phyloP scores from a whole-genome alignment of 345 rosid genomes.

The Gynandropsis gynandra region DNA sequence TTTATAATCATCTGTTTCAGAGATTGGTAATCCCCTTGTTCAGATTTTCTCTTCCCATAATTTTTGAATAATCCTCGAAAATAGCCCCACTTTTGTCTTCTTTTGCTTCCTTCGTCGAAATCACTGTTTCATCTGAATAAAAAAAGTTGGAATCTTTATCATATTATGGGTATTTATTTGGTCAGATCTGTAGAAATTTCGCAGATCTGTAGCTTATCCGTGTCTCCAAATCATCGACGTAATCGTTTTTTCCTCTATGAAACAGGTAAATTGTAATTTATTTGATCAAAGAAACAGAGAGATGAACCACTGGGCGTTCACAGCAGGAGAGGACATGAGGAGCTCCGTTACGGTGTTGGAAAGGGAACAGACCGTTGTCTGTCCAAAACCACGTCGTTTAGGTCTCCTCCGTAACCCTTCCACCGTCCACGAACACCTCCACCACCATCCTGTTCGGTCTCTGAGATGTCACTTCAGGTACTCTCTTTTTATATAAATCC shows the following conservation, averaged over 20 bases:
- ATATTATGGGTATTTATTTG: too few relatives aligned
- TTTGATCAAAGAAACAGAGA: neutral
- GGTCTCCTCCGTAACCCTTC: slow-evolving; percentile 24
- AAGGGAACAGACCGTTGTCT: slow-evolving; percentile 47
- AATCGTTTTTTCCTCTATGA: neutral
- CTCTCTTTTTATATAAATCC: neutral
- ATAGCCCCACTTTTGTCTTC: neutral
- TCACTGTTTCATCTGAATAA: neutral
- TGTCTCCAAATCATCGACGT: neutral
- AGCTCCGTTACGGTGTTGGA: slow-evolving; percentile 33
- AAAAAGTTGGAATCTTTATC: too few relatives aligned
- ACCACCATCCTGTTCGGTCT: slow-evolving; percentile 41
- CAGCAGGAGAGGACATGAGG: slow-evolving; percentile 51
- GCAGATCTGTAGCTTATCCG: neutral
- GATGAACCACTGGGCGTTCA: slow-evolving; percentile 64
- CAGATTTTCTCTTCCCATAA: neutral
- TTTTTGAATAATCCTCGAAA: neutral
- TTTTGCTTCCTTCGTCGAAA: neutral
- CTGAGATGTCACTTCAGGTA: slow-evolving; percentile 62
- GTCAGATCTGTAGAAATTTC: too few relatives aligned
- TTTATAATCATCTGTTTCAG: neutral
- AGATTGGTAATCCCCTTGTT: neutral
- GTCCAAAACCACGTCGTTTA: slow-evolving; percentile 82
- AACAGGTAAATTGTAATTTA: slow-evolving; percentile 13
- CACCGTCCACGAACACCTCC: slow-evolving; percentile 13